Conservation (phyloP, 495 filamentous ascomycete genomes). For the Penicillium egyptiacum region DNA sequence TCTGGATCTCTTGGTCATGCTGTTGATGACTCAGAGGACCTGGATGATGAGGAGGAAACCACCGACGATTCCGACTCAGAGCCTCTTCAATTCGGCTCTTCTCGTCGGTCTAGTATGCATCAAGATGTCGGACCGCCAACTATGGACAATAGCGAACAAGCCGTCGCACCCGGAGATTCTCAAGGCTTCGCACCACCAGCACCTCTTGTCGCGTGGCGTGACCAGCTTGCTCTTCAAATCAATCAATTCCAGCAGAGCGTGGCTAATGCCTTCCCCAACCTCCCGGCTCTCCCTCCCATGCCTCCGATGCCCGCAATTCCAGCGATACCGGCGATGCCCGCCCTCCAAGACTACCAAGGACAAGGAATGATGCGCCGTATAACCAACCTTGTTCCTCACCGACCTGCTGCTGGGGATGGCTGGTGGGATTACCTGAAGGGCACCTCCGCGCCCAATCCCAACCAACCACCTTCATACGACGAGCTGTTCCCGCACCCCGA, state of each 20-base stretch:
- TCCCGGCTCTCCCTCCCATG: slow-evolving; percentile 60
- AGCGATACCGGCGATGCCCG: slow-evolving; percentile 56
- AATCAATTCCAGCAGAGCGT: slow-evolving; percentile 77
- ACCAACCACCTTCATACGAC: slow-evolving; percentile 72
- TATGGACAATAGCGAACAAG: slow-evolving; percentile 26
- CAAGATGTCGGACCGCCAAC: slow-evolving; percentile 34
- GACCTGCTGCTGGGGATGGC: slow-evolving; percentile 51
- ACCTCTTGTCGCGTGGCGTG: slow-evolving; percentile 69
- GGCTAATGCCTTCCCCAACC: slow-evolving; percentile 65
- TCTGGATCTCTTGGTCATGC: slow-evolving; percentile 42
- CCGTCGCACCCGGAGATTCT: slow-evolving; percentile 30
- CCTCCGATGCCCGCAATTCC: slow-evolving; percentile 63
- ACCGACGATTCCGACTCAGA: slow-evolving; percentile 43
- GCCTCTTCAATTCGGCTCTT: slow-evolving; percentile 43
- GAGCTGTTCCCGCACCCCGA: slow-evolving; percentile 68
- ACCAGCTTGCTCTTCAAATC: slow-evolving; percentile 73
- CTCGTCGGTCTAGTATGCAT: slow-evolving; percentile 46
- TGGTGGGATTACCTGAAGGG: slow-evolving; percentile 70
- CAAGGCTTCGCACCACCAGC: slow-evolving; percentile 55
- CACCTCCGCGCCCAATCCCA: slow-evolving; percentile 45
- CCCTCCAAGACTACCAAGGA: slow-evolving; percentile 70
- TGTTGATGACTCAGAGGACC: slow-evolving; percentile 43
- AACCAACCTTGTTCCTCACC: slow-evolving; percentile 67
- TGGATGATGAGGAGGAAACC: slow-evolving; percentile 38
- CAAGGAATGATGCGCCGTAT: slow-evolving; percentile 72